Conservation (phyloP, 805 yeast genomes). For the Wickerhamomyces bisporus region DNA sequence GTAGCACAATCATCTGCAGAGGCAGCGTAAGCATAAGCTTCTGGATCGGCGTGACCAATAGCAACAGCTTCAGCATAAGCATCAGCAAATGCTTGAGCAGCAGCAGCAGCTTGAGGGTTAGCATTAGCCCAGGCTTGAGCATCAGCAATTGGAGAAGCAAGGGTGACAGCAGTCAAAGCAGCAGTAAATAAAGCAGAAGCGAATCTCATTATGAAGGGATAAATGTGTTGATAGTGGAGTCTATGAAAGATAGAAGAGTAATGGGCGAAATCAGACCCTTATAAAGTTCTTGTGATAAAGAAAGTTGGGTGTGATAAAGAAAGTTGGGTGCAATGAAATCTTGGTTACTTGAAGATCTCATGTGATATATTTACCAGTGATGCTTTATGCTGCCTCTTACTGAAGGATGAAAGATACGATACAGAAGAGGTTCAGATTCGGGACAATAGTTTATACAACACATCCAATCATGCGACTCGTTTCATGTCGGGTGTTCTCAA, state of each 20-base stretch:
- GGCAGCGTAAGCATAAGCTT: constrained; percentile 19
- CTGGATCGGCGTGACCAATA: constrained; percentile 10
- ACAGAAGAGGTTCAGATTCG: too few relatives aligned
- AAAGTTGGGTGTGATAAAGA: too few relatives aligned
- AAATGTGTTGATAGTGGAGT: constrained; percentile 61
- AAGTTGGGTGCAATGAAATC: too few relatives aligned
- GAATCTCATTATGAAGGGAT: constrained; percentile 7
- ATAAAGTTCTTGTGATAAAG: too few relatives aligned
- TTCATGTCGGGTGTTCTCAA: too few relatives aligned
- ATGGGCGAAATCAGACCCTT: too few relatives aligned
- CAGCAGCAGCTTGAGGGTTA: constrained; percentile 3
- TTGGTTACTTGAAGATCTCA: too few relatives aligned
- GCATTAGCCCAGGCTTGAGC: constrained; percentile 5
- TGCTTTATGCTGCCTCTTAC: too few relatives aligned
- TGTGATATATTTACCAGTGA: too few relatives aligned
- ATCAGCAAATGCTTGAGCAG: constrained; percentile 4
- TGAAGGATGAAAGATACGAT: too few relatives aligned
- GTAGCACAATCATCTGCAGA: constrained; percentile 18
- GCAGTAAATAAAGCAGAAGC: constrained; percentile 2
- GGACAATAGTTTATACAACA: too few relatives aligned
- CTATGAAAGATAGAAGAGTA: constrained; percentile 45
- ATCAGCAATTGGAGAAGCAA: neutral
- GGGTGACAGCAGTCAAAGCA: neutral
- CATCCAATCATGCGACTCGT: too few relatives aligned
- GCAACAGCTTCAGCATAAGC: constrained; percentile 3